Conservation (phyloP, 176 grass and related monocot genomes). For the Ensete glaucum region DNA sequence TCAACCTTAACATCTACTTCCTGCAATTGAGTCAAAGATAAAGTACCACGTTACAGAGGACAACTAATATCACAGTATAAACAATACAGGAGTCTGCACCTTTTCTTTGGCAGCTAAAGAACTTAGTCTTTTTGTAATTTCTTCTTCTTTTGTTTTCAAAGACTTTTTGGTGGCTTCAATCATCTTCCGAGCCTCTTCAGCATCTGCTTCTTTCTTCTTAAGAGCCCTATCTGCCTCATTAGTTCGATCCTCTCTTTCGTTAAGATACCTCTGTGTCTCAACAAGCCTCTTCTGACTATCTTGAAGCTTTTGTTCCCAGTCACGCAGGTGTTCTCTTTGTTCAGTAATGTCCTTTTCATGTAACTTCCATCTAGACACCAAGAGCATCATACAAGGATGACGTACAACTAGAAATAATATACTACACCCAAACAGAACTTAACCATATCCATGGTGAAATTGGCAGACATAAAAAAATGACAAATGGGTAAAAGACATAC, state of each 20-base stretch:
- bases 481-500: conserved; percentile 36
- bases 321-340: conserved; percentile 51
- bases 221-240: conserved; percentile 54
- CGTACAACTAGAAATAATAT: not conserved
- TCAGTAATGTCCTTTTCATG: conserved; percentile 57
- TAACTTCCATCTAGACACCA: conserved; percentile 37
- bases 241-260: conserved; percentile 73
- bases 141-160: conserved; percentile 66
- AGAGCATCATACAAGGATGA: conserved; percentile 16
- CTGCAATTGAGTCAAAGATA: conserved; percentile 32
- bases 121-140: conserved; percentile 45
- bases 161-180: conserved; percentile 40
- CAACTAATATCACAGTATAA: not conserved
- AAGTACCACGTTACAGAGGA: conserved; percentile 11
- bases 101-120: conserved; percentile 57
- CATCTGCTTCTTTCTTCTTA: conserved; percentile 56
- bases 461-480: not conserved
- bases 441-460: not conserved
- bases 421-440: not conserved
- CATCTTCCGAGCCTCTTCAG: conserved; percentile 58
- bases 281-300: conserved; percentile 84
- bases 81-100: conserved; percentile 24
- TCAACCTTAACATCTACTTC: conserved; percentile 43
- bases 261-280: conserved; percentile 61
- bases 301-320: conserved; percentile 74